Conservation (phyloP, 2,329 filamentous ascomycete species). For the Fusarium solani-melongenae region DNA sequence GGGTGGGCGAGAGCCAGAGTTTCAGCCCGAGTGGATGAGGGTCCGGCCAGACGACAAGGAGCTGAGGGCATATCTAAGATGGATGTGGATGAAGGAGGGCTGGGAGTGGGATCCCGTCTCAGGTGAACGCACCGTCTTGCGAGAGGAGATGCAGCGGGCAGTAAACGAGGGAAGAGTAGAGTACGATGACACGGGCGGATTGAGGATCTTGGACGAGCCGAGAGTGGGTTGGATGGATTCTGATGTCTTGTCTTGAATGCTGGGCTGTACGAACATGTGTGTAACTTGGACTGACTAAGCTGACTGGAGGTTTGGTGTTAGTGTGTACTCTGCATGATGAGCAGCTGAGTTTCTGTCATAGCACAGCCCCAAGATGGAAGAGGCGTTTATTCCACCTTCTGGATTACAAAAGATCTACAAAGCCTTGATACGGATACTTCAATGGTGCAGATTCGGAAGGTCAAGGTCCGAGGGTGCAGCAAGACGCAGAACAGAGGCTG, state of each 20-base stretch:
- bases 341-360: neutral
- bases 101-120: conserved; percentile 83
- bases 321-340: neutral
- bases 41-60: conserved; percentile 89
- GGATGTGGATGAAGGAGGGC: conserved; percentile 92
- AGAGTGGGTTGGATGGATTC: neutral
- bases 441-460: neutral
- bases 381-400: neutral
- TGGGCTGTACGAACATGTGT: neutral
- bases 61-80: conserved; percentile 84
- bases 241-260: neutral
- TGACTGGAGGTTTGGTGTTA: neutral
- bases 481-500: neutral
- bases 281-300: neutral
- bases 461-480: neutral
- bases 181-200: conserved; percentile 62
- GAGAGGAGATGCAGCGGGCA: conserved; percentile 63
- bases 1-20: conserved; percentile 59
- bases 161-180: conserved; percentile 68
- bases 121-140: conserved; percentile 68
- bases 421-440: neutral
- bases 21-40: conserved; percentile 91
- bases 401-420: neutral
- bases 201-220: conserved; percentile 54
- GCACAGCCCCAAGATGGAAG: neutral